These are phyloP conservation scores for Wickerhamomyces rabaulensis DNA, from an alignment of 805 yeast genomes.

Conservation along the genomic window DNA sequence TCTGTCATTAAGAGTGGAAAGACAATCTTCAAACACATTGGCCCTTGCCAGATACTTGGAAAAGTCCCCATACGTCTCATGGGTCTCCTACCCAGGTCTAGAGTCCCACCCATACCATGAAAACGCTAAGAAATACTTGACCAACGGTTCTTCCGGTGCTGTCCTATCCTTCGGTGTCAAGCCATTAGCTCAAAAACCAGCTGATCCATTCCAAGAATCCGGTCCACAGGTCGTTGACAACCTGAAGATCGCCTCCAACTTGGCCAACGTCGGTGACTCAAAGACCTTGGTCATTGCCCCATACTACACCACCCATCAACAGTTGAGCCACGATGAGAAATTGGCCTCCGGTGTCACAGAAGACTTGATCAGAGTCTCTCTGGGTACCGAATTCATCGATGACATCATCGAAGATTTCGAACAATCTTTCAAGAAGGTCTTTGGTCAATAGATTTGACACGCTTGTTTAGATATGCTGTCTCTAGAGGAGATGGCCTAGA, in stretches of 20 bases:
- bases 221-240: constrained; percentile 82
- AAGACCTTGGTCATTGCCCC: constrained; percentile 96
- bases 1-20: constrained; percentile 85
- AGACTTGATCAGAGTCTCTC: constrained; percentile 82
- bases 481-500: neutral
- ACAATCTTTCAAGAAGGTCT: constrained; percentile 71
- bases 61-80: constrained; percentile 63
- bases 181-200: constrained; percentile 45
- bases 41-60: constrained; percentile 76
- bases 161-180: constrained; percentile 88
- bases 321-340: constrained; percentile 78
- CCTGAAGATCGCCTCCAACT: constrained; percentile 80
- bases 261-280: constrained; percentile 96
- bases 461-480: too few species aligned
- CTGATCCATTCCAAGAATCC: constrained; percentile 63
- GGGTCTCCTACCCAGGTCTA: constrained; percentile 94
- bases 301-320: constrained; percentile 93
- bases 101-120: constrained; percentile 73
- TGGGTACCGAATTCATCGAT: constrained; percentile 88
- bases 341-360: constrained; percentile 79
- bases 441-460: constrained; percentile 16
- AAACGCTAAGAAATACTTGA: constrained; percentile 76
- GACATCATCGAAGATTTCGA: constrained; percentile 88
- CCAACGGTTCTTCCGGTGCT: constrained; percentile 72
- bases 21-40: constrained; percentile 82